Evolutionary conservation across 768 basidiomycete species (phyloP).

Genomic region (Lentinus brumalis): DNA sequence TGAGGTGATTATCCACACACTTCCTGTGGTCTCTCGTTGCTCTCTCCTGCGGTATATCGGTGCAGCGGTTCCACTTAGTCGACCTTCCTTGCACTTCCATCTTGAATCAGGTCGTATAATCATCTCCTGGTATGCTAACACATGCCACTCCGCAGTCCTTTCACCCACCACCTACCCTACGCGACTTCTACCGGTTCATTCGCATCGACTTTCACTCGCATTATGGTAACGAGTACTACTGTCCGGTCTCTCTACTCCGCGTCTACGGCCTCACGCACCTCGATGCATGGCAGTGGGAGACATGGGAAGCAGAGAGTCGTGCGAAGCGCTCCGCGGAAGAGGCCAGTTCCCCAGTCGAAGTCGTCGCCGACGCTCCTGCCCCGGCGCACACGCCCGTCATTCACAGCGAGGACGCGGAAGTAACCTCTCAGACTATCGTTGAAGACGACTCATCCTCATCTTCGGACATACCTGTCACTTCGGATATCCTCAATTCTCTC

Average conservation of each 20-base stretch:
- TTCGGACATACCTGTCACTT: neutral
- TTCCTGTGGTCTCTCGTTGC: no score
- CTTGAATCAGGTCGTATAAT: no score
- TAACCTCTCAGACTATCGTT: neutral
- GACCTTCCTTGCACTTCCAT: no score
- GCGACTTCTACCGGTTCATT: conserved; percentile 90
- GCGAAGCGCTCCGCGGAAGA: conserved; percentile 25
- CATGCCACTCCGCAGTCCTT: conserved; percentile 54
- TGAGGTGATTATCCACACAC: no score
- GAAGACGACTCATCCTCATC: neutral
- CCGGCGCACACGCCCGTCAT: conserved; percentile 14
- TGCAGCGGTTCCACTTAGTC: no score
- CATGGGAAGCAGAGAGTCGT: conserved; percentile 73
- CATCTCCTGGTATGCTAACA: neutral
- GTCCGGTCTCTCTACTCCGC: conserved; percentile 88
- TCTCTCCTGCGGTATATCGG: no score
- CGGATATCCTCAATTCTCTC: neutral
- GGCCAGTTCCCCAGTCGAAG: conserved; percentile 29
- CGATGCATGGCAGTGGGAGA: conserved; percentile 93
- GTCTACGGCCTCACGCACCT: conserved; percentile 97
- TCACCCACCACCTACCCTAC: conserved; percentile 69
- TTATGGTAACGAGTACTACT: conserved; percentile 95
- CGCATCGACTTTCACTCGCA: conserved; percentile 92
- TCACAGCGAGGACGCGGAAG: neutral
- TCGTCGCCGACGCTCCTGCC: conserved; percentile 20